A percentile compares a stretch with the other conserved stretches of the same genome.
Conservation (phyloP, 1,284 basidiomycete genomes). For the Cutaneotrichosporon sp. region DNA sequence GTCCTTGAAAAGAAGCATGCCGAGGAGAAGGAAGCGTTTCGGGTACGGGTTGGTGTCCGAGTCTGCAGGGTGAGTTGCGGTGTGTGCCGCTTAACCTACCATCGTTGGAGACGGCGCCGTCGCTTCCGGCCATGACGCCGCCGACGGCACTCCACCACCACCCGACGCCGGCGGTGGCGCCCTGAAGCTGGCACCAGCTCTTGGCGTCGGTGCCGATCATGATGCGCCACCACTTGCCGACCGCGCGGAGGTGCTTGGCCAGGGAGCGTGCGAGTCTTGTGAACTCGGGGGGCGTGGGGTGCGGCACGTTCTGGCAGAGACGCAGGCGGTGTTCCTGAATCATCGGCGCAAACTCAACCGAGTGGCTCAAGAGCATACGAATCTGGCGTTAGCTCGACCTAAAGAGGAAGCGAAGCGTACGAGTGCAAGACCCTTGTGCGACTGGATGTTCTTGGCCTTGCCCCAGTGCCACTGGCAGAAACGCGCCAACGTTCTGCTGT, state of each 20-base stretch:
- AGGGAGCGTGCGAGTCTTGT: conserved; percentile 30
- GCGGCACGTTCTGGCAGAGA: conserved; percentile 21
- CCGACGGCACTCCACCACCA: conserved; percentile 50
- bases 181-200: conserved; percentile 40
- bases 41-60: conserved; percentile 38
- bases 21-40: conserved; percentile 67
- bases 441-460: conserved; percentile 40
- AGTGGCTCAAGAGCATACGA: conserved; percentile 32
- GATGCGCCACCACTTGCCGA: conserved; percentile 46
- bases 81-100: conserved; percentile 23
- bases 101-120: conserved; percentile 43
- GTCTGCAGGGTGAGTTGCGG: conserved; percentile 20
- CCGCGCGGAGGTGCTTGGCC: conserved; percentile 43
- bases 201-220: conserved; percentile 47
- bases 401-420: conserved; percentile 19
- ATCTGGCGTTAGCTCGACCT: conserved; percentile 25
- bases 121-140: conserved; percentile 39
- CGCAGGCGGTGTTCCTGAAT: conserved; percentile 40
- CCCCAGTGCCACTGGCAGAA: conserved; percentile 44
- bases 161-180: conserved; percentile 39
- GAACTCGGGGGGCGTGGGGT: conserved; percentile 15
- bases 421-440: conserved; percentile 26
- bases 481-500: conserved; percentile 37
- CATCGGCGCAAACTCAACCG: conserved; percentile 39
- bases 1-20: conserved; percentile 82